A percentile compares a stretch with the other conserved stretches of the same genome.
These are phyloP conservation scores for Bullera alba DNA, from an alignment of 768 basidiomycete species.

Conservation along the genomic window DNA sequence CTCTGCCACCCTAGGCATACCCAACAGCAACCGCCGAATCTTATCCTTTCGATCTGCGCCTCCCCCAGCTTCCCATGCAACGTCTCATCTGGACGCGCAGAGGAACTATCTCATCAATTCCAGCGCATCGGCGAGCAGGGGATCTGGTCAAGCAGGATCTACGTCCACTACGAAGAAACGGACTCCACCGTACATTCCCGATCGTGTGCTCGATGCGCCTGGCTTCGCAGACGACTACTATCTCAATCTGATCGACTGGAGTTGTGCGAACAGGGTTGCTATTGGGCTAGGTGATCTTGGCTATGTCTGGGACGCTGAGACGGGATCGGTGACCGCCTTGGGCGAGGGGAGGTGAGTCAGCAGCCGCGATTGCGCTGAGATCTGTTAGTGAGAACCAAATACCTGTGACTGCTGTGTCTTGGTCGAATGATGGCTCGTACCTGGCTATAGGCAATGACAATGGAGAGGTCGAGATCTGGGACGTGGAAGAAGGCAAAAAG, in stretches of 20 bases:
- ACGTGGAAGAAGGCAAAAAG: slow-evolving; percentile 67
- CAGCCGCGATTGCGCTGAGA: not conserved
- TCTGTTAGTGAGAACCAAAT: slow-evolving; percentile 14
- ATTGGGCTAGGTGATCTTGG: slow-evolving; percentile 80
- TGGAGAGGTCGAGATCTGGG: slow-evolving; percentile 93
- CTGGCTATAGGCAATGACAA: slow-evolving; percentile 71
- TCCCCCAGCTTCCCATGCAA: slow-evolving; percentile 22
- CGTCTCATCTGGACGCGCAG: slow-evolving; percentile 31
- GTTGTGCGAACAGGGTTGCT: slow-evolving; percentile 72
- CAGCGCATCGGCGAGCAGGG: slow-evolving; percentile 21
- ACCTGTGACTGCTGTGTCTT: slow-evolving; percentile 33
- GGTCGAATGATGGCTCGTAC: slow-evolving; percentile 53
- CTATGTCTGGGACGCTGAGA: slow-evolving; percentile 91
- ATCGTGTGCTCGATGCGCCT: slow-evolving; percentile 91
- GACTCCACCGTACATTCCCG: slow-evolving; percentile 76
- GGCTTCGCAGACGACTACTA: slow-evolving; percentile 86
- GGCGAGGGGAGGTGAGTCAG: slow-evolving; percentile 9
- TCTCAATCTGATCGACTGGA: slow-evolving; percentile 89
- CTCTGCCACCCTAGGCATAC: slow-evolving; percentile 30
- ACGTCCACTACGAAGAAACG: slow-evolving; percentile 60
- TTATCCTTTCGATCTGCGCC: slow-evolving; percentile 36
- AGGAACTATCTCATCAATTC: slow-evolving; percentile 31
- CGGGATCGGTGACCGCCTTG: slow-evolving; percentile 65
- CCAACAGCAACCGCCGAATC: slow-evolving; percentile 21
- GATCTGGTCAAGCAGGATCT: slow-evolving; percentile 6